Base-by-base conservation (phyloP, 1,284 basidiomycete species). In the Naganishia cerealis region DNA sequence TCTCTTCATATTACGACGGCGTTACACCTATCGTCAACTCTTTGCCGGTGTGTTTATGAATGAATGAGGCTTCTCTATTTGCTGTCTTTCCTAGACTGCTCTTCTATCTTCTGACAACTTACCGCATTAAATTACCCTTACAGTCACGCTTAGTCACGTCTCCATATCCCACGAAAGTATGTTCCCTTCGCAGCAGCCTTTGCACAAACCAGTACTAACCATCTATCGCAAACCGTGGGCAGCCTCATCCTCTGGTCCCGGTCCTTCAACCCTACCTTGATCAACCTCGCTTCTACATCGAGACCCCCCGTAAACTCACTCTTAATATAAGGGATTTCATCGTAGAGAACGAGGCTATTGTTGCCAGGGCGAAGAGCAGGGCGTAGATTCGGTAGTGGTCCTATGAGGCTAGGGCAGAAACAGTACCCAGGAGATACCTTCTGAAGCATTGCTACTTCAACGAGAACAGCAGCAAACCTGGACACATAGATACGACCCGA, bases 231-330 rank as follows among this genome's bases (percentile, higher is more conserved):
- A 29, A 36, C 12, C 48, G 21, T 57, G 92, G 93, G 93, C 72
- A 94, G 94, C 40, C 83, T 95, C 67, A 89, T 97, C 43, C 85
- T 97, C 42, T 97, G 92, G 92, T 92, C 91, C 26, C 87, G 89
- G 69, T 93, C 91, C 1, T 96, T 93, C 81, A 94, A 91, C 0
- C 92, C 92, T 29, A 86, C 90, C 50, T 90, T 91, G 61, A 85
- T 87, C 8, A 84, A 87, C 39, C 82, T 90, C 59, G 87, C 89
- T 46, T 84, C 86, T 57, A 89, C 90, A n/a, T 82, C 89, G 3
- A 71, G 74, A 15, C 94, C 92, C 0, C 94, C 93, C 1, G 87
- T 96, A 65, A 94, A 94, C 79, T 87, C 90, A 24, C 87, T 95
- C 73, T n/a, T n/a, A n/a, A n/a, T n/a, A 88, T 97, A 74, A 88